Conservation (phyloP, 768 basidiomycete species). For the Mycena leptocephala region DNA sequence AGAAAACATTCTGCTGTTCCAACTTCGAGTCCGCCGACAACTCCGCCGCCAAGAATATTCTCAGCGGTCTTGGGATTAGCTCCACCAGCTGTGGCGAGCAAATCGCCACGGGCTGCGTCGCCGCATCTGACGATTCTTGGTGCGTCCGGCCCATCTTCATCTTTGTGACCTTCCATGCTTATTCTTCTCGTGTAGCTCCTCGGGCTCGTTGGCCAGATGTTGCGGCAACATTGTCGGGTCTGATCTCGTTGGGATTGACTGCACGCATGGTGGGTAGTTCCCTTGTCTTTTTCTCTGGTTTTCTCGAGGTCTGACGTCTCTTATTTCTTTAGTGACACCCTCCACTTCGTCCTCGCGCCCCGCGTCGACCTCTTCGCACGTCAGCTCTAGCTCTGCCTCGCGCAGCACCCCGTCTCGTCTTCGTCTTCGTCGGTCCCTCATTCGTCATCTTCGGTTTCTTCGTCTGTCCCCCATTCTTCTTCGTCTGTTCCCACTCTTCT, state of each 20-base stretch:
- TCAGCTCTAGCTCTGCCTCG: too few relatives aligned
- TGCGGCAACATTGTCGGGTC: slow-evolving; percentile 8
- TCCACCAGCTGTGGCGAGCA: slow-evolving; percentile 15
- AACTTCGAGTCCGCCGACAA: too few relatives aligned
- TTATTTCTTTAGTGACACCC: background rate
- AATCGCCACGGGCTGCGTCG: slow-evolving; percentile 5
- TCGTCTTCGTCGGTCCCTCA: too few relatives aligned
- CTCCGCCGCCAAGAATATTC: background rate
- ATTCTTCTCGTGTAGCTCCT: too few relatives aligned
- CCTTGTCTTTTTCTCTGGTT: background rate
- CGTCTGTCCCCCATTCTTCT: too few relatives aligned
- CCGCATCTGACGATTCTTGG: slow-evolving; percentile 8
- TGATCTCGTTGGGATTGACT: slow-evolving; percentile 10
- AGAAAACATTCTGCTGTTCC: slow-evolving; percentile 22
- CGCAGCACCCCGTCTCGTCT: too few relatives aligned
- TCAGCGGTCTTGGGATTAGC: slow-evolving; percentile 2
- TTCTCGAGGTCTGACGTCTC: background rate
- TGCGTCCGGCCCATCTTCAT: background rate
- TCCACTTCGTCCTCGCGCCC: background rate
- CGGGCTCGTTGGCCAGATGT: slow-evolving; percentile 6
- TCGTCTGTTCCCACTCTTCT: too few relatives aligned
- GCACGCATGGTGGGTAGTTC: background rate
- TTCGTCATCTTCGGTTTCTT: too few relatives aligned
- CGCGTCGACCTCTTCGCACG: too few relatives aligned
- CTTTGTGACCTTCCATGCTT: too few relatives aligned